Base-by-base conservation (phyloP, 768 basidiomycete genomes). In the Phanerochaete sordida region DNA sequence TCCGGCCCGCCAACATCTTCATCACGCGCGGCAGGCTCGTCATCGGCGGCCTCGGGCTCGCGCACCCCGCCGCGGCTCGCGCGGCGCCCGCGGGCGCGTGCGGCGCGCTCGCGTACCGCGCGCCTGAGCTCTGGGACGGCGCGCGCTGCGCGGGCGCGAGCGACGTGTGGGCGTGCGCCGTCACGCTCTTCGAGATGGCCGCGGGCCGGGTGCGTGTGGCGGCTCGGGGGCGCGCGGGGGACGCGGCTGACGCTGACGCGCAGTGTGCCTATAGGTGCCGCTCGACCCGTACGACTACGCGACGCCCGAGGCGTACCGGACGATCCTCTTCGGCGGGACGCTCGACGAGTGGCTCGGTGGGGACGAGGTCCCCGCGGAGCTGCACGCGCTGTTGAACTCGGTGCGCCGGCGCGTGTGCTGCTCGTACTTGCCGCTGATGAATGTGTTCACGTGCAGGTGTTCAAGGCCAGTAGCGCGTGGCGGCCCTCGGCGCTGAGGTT, bases 1-100 rank as follows among this genome's bases (percentile, higher is more conserved):
- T 64, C 55, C 61, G 61, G 44, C 59, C 63, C 13, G 59, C 44
- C 21, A 61, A 64, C 59, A 46, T 64, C 48, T 52, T 61, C 58
- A 44, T 64, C 33, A 39, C 57, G 43, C 24, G 48, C 5, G 56
- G 55, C 55, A 47, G 58, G 35, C 37, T 60, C 33, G 27, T 31
- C 44, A 45, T 64, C 31, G 56, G 30, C 37, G 63, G 61, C 56
- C 57, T 64, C 31, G 63, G 63, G 6, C 55, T 59, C 23, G 54
- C 59, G 13, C 11, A 11, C n/a, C 33, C 46, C 55, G 26, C 57
- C 45, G 28, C 31, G 28, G 47, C 16, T 11, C 19, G 2, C 19
- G 33, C 2, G 5, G 6, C 16, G 24, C 30, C n/a, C 16, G 21
- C 15, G 4, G 35, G 16, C 39, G 12, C 39, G 13, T 37, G n/a